A percentile compares a stretch with the other conserved stretches of the same genome.
These are phyloP conservation scores for Umbelopsis sp. DNA, from an alignment of 371 early-diverging fungal genomes.

Conservation along the genomic window DNA sequence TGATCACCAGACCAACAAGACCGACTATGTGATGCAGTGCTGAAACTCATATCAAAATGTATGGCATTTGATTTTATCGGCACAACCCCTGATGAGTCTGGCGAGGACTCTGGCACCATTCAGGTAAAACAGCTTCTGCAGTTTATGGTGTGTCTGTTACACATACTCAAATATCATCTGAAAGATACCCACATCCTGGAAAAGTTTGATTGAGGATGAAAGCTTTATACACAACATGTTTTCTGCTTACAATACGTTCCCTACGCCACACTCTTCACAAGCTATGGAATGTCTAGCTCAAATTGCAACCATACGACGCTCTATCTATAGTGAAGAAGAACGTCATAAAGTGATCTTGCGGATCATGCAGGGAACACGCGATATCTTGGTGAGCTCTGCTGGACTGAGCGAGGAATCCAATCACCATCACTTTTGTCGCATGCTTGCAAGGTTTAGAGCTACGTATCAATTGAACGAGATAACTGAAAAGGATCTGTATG, in stretches of 20 bases:
- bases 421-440: slow-evolving; percentile 85
- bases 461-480: slow-evolving; percentile 83
- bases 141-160: neutral
- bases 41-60: slow-evolving; percentile 72
- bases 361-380: slow-evolving; percentile 73
- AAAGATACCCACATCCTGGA: slow-evolving; percentile 82
- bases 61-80: slow-evolving; percentile 89
- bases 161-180: neutral
- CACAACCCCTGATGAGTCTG: slow-evolving; percentile 82
- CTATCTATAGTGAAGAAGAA: slow-evolving; percentile 79
- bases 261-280: slow-evolving; percentile 58
- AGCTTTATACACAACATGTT: slow-evolving; percentile 74
- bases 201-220: slow-evolving; percentile 67
- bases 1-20: slow-evolving; percentile 46
- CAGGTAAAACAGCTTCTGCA: slow-evolving; percentile 56
- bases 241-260: slow-evolving; percentile 67
- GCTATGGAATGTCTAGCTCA: slow-evolving; percentile 85
- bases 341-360: slow-evolving; percentile 68
- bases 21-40: slow-evolving; percentile 60
- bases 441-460: slow-evolving; percentile 81
- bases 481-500: slow-evolving; percentile 67
- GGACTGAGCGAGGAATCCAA: slow-evolving; percentile 77
- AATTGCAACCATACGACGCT: slow-evolving; percentile 80
- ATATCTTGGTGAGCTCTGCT: slow-evolving; percentile 63
- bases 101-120: slow-evolving; percentile 80